Percentiles rank a stretch among this genome's conserved stretches.
These are phyloP conservation scores for Oryza meridionalis DNA, from an alignment of 176 grass and related monocot species.

Conservation along the genomic window DNA sequence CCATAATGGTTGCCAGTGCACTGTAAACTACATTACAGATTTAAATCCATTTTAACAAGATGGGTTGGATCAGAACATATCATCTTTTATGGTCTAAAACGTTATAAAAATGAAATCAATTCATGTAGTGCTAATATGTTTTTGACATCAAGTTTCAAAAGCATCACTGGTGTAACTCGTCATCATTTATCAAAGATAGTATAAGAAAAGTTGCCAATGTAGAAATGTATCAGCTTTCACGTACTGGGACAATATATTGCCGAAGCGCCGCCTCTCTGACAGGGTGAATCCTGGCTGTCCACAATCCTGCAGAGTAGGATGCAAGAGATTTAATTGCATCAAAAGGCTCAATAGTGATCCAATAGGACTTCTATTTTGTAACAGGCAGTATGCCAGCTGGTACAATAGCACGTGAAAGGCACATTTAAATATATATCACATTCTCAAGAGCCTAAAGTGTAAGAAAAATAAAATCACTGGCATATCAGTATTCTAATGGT, in stretches of 20 bases:
- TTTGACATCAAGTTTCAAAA: conserved; percentile 5
- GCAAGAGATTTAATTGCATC: conserved; percentile 23
- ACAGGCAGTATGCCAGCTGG: background rate
- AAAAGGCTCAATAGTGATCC: background rate
- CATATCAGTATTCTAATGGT: background rate
- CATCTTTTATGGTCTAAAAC: background rate
- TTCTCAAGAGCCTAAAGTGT: background rate
- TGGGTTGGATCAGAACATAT: background rate
- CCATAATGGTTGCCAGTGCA: background rate
- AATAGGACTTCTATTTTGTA: background rate
- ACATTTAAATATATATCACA: background rate
- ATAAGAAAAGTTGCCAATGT: background rate
- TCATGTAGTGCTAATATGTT: background rate
- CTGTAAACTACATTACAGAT: background rate
- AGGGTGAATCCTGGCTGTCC: conserved; percentile 95
- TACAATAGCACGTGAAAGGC: background rate
- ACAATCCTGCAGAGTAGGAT: conserved; percentile 68
- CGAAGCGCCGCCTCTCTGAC: conserved; percentile 84
- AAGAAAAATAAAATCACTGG: background rate
- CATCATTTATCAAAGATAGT: background rate
- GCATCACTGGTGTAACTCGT: background rate
- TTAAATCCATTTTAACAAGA: background rate
- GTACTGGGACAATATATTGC: conserved; percentile 76
- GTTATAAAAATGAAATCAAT: background rate
- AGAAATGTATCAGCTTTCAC: conserved; percentile 50